Conservation (phyloP, 2,329 filamentous ascomycete species). For the Niveomyces coronatus region DNA sequence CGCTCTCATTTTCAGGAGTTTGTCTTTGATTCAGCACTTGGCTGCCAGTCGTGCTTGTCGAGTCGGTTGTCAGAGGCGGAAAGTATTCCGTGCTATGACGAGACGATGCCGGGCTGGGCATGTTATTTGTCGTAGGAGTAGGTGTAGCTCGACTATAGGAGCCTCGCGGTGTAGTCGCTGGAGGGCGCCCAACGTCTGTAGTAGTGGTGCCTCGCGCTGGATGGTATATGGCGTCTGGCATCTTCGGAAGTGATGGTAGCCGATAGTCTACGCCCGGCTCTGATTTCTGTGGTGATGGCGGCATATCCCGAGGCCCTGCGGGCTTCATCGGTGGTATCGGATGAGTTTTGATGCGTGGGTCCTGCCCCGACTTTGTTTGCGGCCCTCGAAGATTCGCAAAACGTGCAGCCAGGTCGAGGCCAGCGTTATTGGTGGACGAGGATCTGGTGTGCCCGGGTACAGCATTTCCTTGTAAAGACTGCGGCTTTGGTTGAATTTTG, state of each 20-base stretch:
- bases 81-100: slow-evolving; percentile 24
- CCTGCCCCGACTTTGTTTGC: slow-evolving; percentile 32
- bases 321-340: slow-evolving; percentile 29
- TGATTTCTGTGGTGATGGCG: slow-evolving; percentile 27
- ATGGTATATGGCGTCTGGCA: slow-evolving; percentile 67
- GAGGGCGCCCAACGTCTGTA: slow-evolving; percentile 53
- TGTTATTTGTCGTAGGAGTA: slow-evolving; percentile 26
- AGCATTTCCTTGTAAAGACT: slow-evolving; percentile 52
- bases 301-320: slow-evolving; percentile 44
- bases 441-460: slow-evolving; percentile 23
- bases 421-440: slow-evolving; percentile 19
- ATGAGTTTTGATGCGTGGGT: slow-evolving; percentile 42
- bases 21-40: slow-evolving; percentile 18
- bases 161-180: slow-evolving; percentile 53
- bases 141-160: slow-evolving; percentile 53
- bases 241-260: slow-evolving; percentile 52
- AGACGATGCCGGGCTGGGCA: slow-evolving; percentile 16
- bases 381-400: slow-evolving; percentile 46
- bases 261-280: slow-evolving; percentile 39
- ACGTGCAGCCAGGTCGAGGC: slow-evolving; percentile 42
- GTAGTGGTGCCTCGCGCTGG: slow-evolving; percentile 64
- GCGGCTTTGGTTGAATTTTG: slow-evolving; percentile 55
- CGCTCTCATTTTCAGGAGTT: slow-evolving; percentile 16
- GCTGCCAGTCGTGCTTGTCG: slow-evolving; percentile 8
- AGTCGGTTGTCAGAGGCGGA: slow-evolving; percentile 13